phyloP scores from a whole-genome alignment of 192 early-diverging fungal species.

The Allomyces macrogynus region DNA sequence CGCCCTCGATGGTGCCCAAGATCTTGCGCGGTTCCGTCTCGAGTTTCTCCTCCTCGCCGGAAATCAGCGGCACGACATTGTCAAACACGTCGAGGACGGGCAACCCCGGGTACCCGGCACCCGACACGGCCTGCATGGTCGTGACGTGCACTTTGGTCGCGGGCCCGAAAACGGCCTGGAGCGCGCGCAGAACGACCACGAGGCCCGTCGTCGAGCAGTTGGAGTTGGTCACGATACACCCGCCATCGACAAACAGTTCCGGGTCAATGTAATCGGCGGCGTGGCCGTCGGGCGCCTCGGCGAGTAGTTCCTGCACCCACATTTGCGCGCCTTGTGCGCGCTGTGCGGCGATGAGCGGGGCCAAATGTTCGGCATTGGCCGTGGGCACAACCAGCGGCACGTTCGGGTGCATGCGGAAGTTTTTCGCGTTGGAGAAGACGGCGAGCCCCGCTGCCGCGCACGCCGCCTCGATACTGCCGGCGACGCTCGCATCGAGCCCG shows the following conservation, averaged over 20 bases:
- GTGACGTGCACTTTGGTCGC: conserved; percentile 57
- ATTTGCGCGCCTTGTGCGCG: conserved; percentile 9
- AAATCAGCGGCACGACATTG: conserved; percentile 85
- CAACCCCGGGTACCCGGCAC: conserved; percentile 94
- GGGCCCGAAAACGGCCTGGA: conserved; percentile 83
- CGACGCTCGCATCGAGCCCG: conserved; percentile 81
- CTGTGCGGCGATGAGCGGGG: conserved; percentile 21
- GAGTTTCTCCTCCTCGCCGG: conserved; percentile 94
- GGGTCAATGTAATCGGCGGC: background rate
- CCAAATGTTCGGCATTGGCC: conserved; percentile 74
- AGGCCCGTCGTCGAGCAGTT: conserved; percentile 98
- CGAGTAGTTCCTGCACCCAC: background rate
- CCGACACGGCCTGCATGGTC: conserved; percentile 91
- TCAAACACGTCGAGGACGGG: conserved; percentile 86
- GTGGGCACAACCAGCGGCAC: conserved; percentile 88
- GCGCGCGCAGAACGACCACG: conserved; percentile 67
- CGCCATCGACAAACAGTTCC: conserved; percentile 9
- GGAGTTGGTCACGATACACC: conserved; percentile 88
- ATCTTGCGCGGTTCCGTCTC: conserved; percentile 88
- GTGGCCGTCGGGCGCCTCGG: background rate
- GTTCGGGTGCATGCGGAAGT: conserved; percentile 70
- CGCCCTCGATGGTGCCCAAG: conserved; percentile 42
- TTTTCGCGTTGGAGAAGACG: conserved; percentile 95
- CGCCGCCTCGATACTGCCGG: conserved; percentile 80
- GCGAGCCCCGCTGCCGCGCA: conserved; percentile 69